A percentile compares a stretch with the other conserved stretches of the same genome.
phyloP scores from a whole-genome alignment of 192 early-diverging fungal genomes.

The Geosiphon pyriformis region DNA sequence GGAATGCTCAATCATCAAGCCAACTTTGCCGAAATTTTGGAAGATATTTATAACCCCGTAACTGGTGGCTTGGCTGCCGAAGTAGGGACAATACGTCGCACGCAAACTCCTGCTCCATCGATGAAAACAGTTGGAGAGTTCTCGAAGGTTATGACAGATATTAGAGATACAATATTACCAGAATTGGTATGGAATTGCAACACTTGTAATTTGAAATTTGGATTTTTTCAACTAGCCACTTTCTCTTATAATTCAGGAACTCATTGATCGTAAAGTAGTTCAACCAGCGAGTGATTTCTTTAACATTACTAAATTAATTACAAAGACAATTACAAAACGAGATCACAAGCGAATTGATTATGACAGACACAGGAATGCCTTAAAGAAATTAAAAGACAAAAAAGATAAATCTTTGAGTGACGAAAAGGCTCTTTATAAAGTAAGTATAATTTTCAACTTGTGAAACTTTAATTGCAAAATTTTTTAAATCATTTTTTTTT shows the following conservation, averaged over 20 bases:
- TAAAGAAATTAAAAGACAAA: slow-evolving; percentile 74
- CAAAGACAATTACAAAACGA: slow-evolving; percentile 82
- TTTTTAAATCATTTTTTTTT: neutral
- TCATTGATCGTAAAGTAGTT: slow-evolving; percentile 74
- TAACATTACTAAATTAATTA: slow-evolving; percentile 68
- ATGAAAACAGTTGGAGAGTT: slow-evolving; percentile 33
- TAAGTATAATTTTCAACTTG: too few relatives aligned
- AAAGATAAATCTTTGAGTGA: slow-evolving; percentile 54
- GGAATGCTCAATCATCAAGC: slow-evolving; percentile 36
- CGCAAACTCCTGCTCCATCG: slow-evolving; percentile 30
- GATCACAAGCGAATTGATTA: slow-evolving; percentile 91
- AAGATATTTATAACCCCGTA: slow-evolving; percentile 33
- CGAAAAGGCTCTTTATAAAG: slow-evolving; percentile 62
- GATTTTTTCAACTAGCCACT: neutral
- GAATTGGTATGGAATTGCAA: slow-evolving; percentile 30
- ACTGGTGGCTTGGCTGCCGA: slow-evolving; percentile 23
- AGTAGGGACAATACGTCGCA: slow-evolving; percentile 25
- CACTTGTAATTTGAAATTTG: neutral
- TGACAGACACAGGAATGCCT: slow-evolving; percentile 68
- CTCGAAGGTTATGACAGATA: slow-evolving; percentile 30
- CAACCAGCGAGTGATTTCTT: slow-evolving; percentile 74
- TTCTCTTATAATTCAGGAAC: slow-evolving; percentile 44
- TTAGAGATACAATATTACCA: slow-evolving; percentile 32
- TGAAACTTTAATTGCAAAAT: too few relatives aligned
- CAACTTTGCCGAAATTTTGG: slow-evolving; percentile 35